Evolutionary conservation across 306 rosid species (phyloP), one percentile per base, ranked within the genome.

Genomic region (Fragaria nilgerrensis): DNA sequence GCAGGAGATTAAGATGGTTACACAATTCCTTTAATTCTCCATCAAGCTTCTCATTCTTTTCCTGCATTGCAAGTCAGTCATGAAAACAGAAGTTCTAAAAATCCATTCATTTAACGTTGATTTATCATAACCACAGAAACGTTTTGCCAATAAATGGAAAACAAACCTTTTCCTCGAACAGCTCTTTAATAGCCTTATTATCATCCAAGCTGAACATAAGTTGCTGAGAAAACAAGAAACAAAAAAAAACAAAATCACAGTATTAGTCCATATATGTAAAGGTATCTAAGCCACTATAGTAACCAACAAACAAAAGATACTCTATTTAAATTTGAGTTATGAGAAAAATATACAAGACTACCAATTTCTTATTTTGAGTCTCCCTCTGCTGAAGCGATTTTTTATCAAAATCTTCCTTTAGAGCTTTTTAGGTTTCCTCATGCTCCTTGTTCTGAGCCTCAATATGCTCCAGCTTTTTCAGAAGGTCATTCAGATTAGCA

Each of bases 31-130:
- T 25, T 34, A 59, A 23, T 23, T 59, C 25, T 34, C 36, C 25
- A 59, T 15, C 93, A 70, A 77, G 89, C 75, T 82, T 90, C 22
- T 74, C 81, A 86, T 89, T 62, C 20, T 62, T 41, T 32, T 62
- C 41, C 41, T 62, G 43, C 68, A 62, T 23, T 12, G 65, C 62
- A 55, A 55, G 12, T 55, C 56, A 56, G 8, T 56, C 65, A 12
- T 36, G 19, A 59, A 23, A 11, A 23, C 6, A 10, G 11, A 25
- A 58, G 5, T 53, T 53, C 59, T 9, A 53, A n/a, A 48, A 16
- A 17, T 5, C 15, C 56, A 16, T 50, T 19, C 56, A 50, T 50
- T 36, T 56, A 47, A 47, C 19, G 1, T 47, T 47, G 17, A 47
- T 47, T 12, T 47, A 47, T 13, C 52, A 47, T 13, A 47, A 14